These are phyloP conservation scores for Cudoniella acicularis DNA, from an alignment of 495 filamentous ascomycete genomes.

Conservation along the genomic window DNA sequence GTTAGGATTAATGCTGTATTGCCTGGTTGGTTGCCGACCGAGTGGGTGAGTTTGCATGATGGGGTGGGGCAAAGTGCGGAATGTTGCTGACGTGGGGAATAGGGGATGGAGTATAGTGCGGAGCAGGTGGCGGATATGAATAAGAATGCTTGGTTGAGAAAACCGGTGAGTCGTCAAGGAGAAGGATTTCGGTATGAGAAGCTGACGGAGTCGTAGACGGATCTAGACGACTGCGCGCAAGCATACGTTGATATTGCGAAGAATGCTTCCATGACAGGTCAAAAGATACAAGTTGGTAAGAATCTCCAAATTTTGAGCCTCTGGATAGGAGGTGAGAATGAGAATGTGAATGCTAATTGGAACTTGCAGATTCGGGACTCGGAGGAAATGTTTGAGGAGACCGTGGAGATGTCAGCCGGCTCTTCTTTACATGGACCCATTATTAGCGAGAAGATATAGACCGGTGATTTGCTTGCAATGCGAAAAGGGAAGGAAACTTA, in stretches of 20 bases:
- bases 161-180: conserved; percentile 41
- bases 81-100: conserved; percentile 1
- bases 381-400: background rate
- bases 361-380: background rate
- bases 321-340: background rate
- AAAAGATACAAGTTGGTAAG: conserved; percentile 49
- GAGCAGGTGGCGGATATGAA: conserved; percentile 38
- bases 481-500: too few species aligned
- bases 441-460: too few species aligned
- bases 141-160: conserved; percentile 39
- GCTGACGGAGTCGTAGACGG: conserved; percentile 31
- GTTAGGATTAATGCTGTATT: conserved; percentile 63
- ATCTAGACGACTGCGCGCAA: conserved; percentile 54
- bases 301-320: background rate
- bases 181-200: too few species aligned
- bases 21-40: conserved; percentile 65
- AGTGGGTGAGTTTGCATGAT: conserved; percentile 57
- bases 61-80: background rate
- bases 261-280: conserved; percentile 56
- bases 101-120: conserved; percentile 45
- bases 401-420: background rate
- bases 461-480: too few species aligned
- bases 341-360: background rate
- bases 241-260: conserved; percentile 49
- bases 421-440: too few species aligned